Evolutionary conservation across 371 early-diverging fungal species (phyloP), one percentile per base, ranked within the genome.

Genomic region (Modicella reniformis): DNA sequence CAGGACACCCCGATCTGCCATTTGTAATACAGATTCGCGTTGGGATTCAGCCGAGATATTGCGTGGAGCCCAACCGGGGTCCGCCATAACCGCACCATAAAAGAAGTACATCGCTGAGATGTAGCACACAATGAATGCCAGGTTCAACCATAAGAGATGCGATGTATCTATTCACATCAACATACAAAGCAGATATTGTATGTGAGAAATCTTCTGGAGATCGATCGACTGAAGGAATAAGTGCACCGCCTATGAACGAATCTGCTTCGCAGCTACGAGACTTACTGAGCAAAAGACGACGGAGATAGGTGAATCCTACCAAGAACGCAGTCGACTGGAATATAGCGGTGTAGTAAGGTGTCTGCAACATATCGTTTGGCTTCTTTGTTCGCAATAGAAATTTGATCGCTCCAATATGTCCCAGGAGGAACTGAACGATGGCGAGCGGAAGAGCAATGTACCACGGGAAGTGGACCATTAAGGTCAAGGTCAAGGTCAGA

Each of bases 261-360:
- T 25, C 25, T 29, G 12, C 44, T 12, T 41, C 15, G n/a, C 26
- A 25, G 41, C 19, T 47, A 6, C 1, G 13, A 19, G n/a, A 58
- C 79, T 21, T 72, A 83, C 80, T 67, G 29, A 56, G 69, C 23
- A 80, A 58, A 13, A 75, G 54, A 32, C 58, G 59, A 29, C 64
- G 61, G 19, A 80, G 7, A 94, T 94, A 96, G 15, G 88, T 85
- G 8, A 88, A 51, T 4, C 87, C 74, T 1, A 90, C 89, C 82
- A 85, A 90, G 59, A 93, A 83, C 23, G 93, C 86, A 2, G 94
- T 91, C 0, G 94, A 85, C 75, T 95, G 95, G 62, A 95, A 94
- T 53, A 98, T 88, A 48, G 92, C 88, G 0, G 94, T 91, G 60
- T 92, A 87, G 66, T 93, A 94, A 1, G 98, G 96, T 28, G 93